A percentile compares a stretch with the other conserved stretches of the same genome.
Conservation (phyloP, 345 rosid species). For the Gossypium stocksii region DNA sequence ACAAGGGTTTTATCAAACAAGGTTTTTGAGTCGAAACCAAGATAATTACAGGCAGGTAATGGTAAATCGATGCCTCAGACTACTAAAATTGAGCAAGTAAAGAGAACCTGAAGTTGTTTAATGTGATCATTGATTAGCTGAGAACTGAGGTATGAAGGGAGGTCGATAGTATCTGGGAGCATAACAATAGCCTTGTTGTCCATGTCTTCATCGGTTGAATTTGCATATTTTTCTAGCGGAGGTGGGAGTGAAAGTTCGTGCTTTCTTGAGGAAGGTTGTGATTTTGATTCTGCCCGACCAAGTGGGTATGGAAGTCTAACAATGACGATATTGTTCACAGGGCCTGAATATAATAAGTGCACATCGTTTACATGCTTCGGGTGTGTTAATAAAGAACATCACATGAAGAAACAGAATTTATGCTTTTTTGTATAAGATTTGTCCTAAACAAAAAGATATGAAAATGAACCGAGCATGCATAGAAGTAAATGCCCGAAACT, state of each 20-base stretch:
- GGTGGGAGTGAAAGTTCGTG: conserved; percentile 47
- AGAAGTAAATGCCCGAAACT: neutral
- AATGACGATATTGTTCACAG: conserved; percentile 63
- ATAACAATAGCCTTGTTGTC: conserved; percentile 31
- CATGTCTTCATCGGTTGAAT: conserved; percentile 34
- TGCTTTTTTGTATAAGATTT: neutral
- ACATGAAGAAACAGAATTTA: neutral
- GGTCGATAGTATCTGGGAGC: conserved; percentile 32
- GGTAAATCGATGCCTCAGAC: neutral
- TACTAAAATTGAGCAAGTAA: neutral
- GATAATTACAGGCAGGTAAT: neutral
- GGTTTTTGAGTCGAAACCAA: neutral
- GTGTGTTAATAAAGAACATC: neutral
- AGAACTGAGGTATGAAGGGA: conserved; percentile 36
- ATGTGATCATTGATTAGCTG: conserved; percentile 50
- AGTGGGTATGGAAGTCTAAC: conserved; percentile 34
- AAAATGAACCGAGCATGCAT: neutral
- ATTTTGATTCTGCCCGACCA: conserved; percentile 20
- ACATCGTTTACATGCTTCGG: neutral
- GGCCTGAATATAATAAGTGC: conserved; percentile 36
- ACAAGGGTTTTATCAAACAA: neutral
- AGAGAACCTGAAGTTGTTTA: conserved; percentile 63
- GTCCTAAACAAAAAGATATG: neutral
- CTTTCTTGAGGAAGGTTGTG: conserved; percentile 45
- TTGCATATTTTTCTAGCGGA: conserved; percentile 55